Percentiles rank a stretch among this genome's conserved stretches.
These are phyloP conservation scores for Pseudozyma sp. DNA, from an alignment of 1,284 basidiomycete species.

Conservation along the genomic window DNA sequence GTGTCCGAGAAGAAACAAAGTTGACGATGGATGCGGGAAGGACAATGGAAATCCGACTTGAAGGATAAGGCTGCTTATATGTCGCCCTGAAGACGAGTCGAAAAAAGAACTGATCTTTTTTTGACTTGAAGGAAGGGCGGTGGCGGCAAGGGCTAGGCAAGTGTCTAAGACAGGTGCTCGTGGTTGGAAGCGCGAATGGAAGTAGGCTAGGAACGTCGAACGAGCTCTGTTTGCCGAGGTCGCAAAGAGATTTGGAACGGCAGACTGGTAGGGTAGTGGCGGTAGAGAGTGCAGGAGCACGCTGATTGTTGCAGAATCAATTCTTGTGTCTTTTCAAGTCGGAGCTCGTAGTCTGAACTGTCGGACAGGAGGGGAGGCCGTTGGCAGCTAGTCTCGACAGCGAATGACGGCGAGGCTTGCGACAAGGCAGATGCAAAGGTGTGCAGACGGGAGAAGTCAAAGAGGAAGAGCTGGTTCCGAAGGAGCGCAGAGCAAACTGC, in stretches of 20 bases:
- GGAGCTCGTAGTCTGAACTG: neutral
- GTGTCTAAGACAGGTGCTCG: conserved; percentile 1
- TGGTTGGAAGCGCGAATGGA: neutral
- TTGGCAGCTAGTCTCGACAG: neutral
- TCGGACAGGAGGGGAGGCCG: conserved; percentile 8
- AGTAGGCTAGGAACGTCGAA: conserved; percentile 11
- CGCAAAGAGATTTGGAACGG: conserved; percentile 3
- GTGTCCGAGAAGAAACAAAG: neutral
- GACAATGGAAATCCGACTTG: neutral
- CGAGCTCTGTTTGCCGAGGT: conserved; percentile 1
- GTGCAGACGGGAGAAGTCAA: neutral
- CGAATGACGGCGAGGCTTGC: conserved; percentile 3
- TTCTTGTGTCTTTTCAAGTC: neutral
- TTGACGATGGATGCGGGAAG: neutral
- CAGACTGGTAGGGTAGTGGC: conserved; percentile 31
- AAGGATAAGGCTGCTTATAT: conserved; percentile 2
- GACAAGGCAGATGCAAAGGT: neutral
- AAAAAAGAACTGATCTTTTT: neutral
- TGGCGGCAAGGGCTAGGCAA: neutral
- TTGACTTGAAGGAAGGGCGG: too few relatives aligned
- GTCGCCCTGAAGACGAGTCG: neutral
- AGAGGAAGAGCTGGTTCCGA: conserved; percentile 1
- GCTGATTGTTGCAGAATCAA: neutral
- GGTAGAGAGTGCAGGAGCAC: conserved; percentile 1
- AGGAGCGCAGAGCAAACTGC: neutral